A percentile compares a stretch with the other conserved stretches of the same genome.
These are phyloP conservation scores for Boletus rubescentipes DNA, from an alignment of 768 basidiomycete genomes.

Conservation along the genomic window DNA sequence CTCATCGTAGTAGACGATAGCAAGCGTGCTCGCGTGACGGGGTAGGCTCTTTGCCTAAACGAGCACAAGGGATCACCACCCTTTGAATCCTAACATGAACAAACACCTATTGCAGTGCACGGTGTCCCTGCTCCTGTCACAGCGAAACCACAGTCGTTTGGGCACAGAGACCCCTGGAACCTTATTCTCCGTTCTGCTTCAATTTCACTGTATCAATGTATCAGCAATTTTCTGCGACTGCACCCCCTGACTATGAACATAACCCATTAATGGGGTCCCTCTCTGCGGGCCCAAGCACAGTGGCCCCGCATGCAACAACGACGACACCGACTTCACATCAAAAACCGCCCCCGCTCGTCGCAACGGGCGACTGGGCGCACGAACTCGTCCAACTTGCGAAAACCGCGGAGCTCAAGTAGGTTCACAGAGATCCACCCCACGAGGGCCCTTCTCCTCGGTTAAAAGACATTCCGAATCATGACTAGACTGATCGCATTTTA, in stretches of 20 bases:
- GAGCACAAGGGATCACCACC: neutral
- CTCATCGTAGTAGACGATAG: constrained; percentile 42
- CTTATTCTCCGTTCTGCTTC: constrained; percentile 17
- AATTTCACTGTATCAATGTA: constrained; percentile 33
- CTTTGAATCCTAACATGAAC: constrained; percentile 31
- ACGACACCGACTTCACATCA: constrained; percentile 21
- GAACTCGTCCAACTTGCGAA: constrained; percentile 84
- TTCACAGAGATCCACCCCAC: constrained; percentile 14
- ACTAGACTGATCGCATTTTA: constrained; percentile 8
- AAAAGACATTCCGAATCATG: neutral
- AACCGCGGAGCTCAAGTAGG: constrained; percentile 86
- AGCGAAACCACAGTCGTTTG: constrained; percentile 3
- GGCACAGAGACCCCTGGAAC: constrained; percentile 30
- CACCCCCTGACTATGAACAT: constrained; percentile 35
- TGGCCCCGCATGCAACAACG: constrained; percentile 33
- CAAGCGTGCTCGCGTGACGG: no score
- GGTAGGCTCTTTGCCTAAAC: no score
- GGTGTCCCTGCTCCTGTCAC: constrained; percentile 18
- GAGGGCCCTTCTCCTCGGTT: constrained; percentile 1
- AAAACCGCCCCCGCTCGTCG: constrained; percentile 56
- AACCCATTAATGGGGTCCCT: constrained; percentile 31
- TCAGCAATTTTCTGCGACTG: constrained; percentile 35
- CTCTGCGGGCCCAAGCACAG: constrained; percentile 34
- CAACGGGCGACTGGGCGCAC: constrained; percentile 85
- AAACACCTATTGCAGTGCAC: constrained; percentile 29